A percentile compares a stretch with the other conserved stretches of the same genome.
These are phyloP conservation scores for Mallotus japonicus DNA, from an alignment of 441 rosid species.

Conservation along the genomic window DNA sequence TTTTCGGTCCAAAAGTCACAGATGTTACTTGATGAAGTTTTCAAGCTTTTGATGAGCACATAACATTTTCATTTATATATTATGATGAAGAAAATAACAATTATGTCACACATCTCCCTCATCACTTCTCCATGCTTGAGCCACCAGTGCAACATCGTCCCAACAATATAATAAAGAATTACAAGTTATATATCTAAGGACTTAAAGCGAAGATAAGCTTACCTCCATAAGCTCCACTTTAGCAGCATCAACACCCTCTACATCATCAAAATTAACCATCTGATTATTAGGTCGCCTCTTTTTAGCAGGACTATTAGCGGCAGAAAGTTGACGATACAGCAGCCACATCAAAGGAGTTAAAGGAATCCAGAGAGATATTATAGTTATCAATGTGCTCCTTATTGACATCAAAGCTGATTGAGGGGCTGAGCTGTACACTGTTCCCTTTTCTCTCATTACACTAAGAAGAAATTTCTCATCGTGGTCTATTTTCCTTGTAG, in stretches of 20 bases:
- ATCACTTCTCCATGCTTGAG: no score
- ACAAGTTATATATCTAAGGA: not conserved
- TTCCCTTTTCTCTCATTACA: slow-evolving; percentile 89
- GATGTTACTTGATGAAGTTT: not conserved
- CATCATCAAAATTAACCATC: slow-evolving; percentile 74
- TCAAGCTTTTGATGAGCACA: not conserved
- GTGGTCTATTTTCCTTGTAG: slow-evolving; percentile 77
- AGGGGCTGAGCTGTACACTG: slow-evolving; percentile 81
- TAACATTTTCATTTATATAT: not conserved
- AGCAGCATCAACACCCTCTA: slow-evolving; percentile 94
- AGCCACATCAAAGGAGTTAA: slow-evolving; percentile 95
- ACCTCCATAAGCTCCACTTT: slow-evolving; percentile 95
- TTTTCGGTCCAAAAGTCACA: not conserved
- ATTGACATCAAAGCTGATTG: slow-evolving; percentile 70
- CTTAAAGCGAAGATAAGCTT: slow-evolving; percentile 21
- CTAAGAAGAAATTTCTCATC: slow-evolving; percentile 90
- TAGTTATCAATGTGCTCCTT: slow-evolving; percentile 62
- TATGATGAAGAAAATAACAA: not conserved
- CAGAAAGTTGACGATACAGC: slow-evolving; percentile 85
- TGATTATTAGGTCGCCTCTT: slow-evolving; percentile 61
- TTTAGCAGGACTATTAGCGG: slow-evolving; percentile 79
- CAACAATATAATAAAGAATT: not conserved
- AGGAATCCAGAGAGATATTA: slow-evolving; percentile 85
- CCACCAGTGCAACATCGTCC: slow-evolving; percentile 3
- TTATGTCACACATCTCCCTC: not conserved